Evolutionary conservation across 768 basidiomycete species (phyloP).

Genomic region (button mushroom (Agaricus bisporus)): DNA sequence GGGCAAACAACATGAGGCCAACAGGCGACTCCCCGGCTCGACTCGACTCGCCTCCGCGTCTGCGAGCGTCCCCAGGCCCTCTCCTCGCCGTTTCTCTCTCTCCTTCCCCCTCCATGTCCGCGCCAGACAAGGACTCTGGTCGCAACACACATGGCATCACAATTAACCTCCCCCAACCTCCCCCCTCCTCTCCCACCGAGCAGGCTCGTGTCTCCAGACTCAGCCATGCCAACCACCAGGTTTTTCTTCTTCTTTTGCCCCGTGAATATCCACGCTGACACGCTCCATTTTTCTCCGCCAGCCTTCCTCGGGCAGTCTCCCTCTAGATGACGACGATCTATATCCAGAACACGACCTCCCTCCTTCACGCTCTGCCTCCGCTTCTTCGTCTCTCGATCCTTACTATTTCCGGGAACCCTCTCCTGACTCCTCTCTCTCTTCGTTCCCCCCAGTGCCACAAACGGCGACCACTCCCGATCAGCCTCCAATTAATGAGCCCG

Average conservation of each 20-base stretch:
- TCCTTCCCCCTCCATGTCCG: slow-evolving; percentile 8
- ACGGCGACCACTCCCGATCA: slow-evolving; percentile 60
- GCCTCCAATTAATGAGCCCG: slow-evolving; percentile 40
- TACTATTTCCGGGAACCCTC: slow-evolving; percentile 79
- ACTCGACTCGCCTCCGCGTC: no score
- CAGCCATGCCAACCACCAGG: slow-evolving; percentile 22
- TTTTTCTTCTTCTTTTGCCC: slow-evolving; percentile 17
- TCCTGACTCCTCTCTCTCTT: slow-evolving; percentile 58
- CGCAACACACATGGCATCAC: slow-evolving; percentile 23
- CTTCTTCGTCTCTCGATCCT: slow-evolving; percentile 79
- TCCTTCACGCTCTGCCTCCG: slow-evolving; percentile 62
- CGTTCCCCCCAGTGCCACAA: slow-evolving; percentile 35
- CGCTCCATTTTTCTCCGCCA: background rate
- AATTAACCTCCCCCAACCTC: slow-evolving; percentile 18
- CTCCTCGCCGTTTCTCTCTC: background rate
- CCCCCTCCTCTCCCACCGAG: background rate
- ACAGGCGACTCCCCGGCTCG: slow-evolving; percentile 10
- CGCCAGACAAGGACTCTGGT: background rate
- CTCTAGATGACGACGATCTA: slow-evolving; percentile 26
- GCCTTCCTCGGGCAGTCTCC: background rate
- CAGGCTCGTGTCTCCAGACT: slow-evolving; percentile 25
- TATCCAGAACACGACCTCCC: slow-evolving; percentile 40
- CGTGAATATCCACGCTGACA: background rate
- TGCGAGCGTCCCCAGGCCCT: no score
- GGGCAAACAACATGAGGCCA: slow-evolving; percentile 33